Evolutionary conservation across 1,139 yeast species (phyloP), one percentile per base, ranked within the genome.

Genomic region (Yamadazyma sp.): DNA sequence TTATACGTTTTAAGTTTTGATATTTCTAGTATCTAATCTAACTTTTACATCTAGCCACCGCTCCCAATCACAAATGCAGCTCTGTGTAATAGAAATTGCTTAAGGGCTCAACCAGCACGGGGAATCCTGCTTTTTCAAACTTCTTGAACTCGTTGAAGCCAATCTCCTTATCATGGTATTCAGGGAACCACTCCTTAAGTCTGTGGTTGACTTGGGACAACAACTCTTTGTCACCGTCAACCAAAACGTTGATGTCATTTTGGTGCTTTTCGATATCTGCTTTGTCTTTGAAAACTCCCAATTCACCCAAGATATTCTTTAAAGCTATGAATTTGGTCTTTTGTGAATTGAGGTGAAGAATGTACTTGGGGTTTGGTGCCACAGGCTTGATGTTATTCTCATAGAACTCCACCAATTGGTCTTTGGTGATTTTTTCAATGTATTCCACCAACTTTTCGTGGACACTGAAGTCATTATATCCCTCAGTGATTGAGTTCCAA

Each of bases 391-490:
- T 68, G 42, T 64, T 70, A 6, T 64, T 54, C 16, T 73, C 56
- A 57, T 72, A 87, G 52, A 82, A 80, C 1, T 68, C 66, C 17
- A 76, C 48, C 30, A 90, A 65, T 28, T 90, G 86, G 1, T 61
- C 55, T 53, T 81, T 76, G 21, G 81, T 67, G 37, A 89, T 59
- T 1, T 53, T 52, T 37, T 73, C 71, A 43, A 88, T 69, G 7
- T 76, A 50, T 31, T 70, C 70, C 9, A 86, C 89, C 43, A 83
- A 83, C 35, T 68, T 64, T 35, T 69, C 76, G 43, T 79, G 69
- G 34, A 73, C 68, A 31, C 70, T 64, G 61, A 89, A 92, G 57
- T 90, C 86, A 56, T 83, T 88, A 59, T 70, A 85, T 4, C 97
- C 97, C 41, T 79, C 73, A 28, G 77, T 74, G 40, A 92, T 83